Evolutionary conservation across 495 filamentous ascomycete species (phyloP), one percentile per base, ranked within the genome.

Genomic region (Podospora fimiseda): DNA sequence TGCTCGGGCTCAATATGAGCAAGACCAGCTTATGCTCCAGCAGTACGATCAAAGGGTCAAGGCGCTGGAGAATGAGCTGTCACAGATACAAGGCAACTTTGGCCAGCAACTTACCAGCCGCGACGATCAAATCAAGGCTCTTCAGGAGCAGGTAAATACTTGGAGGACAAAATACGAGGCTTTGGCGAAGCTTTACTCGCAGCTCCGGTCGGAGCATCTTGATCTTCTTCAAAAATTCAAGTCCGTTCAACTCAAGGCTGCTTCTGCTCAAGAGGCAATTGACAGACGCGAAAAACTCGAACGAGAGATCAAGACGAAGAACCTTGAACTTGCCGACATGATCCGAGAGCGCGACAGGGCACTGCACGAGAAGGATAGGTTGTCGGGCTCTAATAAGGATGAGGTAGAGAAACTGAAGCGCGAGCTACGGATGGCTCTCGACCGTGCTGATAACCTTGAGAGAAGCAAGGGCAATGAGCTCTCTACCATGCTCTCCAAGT

Each of bases 121-220:
- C 62, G 93, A 98, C 61, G 93, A 96, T 55, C 89, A 96, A 65
- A 95, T 98, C 59, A 76, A 86, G 42, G 82, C 93, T 4, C 74
- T 97, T 15, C 92, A 96, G 62, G 90, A 95, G 69, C 90, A 95
- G 64, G 85, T 95, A 57, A 95, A 95, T 67, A 96, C 90, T 1
- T 97, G 93, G 93, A 79, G 93, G 51, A 82, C 88, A 30, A 98
- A 97, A 71, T 98, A 97, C 60, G 94, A 98, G 65, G 87, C 92
- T 2, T 73, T 98, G 48, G 93, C 93, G 39, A 97, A 97, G 71
- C 78, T 98, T 5, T 98, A 98, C 69, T 95, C 91, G 14, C 93
- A 97, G 67, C 75, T 98, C 48, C 88, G 93, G 47, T 85, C 90
- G 55, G 93, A 98, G 71, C 93, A 98, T 75, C 77, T 98, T 15